These are phyloP conservation scores for Lasiosphaeriaceae sp. DNA, from an alignment of 495 filamentous ascomycete genomes.

Conservation along the genomic window DNA sequence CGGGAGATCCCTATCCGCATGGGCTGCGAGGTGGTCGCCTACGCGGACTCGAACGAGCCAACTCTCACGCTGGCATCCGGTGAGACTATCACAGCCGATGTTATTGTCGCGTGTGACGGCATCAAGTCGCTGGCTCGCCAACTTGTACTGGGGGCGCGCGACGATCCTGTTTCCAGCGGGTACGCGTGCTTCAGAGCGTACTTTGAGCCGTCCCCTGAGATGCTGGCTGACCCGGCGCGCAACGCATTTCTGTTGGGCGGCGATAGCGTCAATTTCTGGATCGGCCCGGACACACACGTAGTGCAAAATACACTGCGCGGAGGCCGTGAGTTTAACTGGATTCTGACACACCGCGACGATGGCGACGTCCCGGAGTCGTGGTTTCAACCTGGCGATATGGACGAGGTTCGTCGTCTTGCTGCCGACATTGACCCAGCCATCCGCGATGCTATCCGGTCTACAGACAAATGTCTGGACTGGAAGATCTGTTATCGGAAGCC, in stretches of 20 bases:
- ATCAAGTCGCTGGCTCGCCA: slow-evolving; percentile 45
- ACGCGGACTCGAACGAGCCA: slow-evolving; percentile 36
- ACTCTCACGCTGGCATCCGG: slow-evolving; percentile 18
- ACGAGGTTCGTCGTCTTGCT: slow-evolving; percentile 38
- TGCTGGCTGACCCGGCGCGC: slow-evolving; percentile 41
- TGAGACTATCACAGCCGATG: slow-evolving; percentile 24
- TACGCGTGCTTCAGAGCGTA: slow-evolving; percentile 49
- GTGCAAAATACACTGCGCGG: slow-evolving; percentile 46
- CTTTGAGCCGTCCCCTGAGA: slow-evolving; percentile 37
- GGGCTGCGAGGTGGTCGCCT: slow-evolving; percentile 43
- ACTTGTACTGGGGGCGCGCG: slow-evolving; percentile 42
- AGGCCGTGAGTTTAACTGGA: slow-evolving; percentile 52
- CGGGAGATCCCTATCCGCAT: slow-evolving; percentile 47
- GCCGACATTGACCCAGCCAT: slow-evolving; percentile 41
- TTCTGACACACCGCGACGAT: slow-evolving; percentile 43
- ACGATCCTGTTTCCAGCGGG: slow-evolving; percentile 43
- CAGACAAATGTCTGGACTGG: slow-evolving; percentile 47
- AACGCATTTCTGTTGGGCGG: slow-evolving; percentile 42
- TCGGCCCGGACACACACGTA: slow-evolving; percentile 46
- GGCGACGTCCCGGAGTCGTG: slow-evolving; percentile 47
- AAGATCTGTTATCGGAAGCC: slow-evolving; percentile 51
- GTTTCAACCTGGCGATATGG: slow-evolving; percentile 47
- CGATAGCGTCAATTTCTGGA: slow-evolving; percentile 52
- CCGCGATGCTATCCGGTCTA: slow-evolving; percentile 42
- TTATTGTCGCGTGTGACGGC: slow-evolving; percentile 37